phyloP scores from a whole-genome alignment of 2,329 filamentous ascomycete species.

The Colletotrichum somersetense region DNA sequence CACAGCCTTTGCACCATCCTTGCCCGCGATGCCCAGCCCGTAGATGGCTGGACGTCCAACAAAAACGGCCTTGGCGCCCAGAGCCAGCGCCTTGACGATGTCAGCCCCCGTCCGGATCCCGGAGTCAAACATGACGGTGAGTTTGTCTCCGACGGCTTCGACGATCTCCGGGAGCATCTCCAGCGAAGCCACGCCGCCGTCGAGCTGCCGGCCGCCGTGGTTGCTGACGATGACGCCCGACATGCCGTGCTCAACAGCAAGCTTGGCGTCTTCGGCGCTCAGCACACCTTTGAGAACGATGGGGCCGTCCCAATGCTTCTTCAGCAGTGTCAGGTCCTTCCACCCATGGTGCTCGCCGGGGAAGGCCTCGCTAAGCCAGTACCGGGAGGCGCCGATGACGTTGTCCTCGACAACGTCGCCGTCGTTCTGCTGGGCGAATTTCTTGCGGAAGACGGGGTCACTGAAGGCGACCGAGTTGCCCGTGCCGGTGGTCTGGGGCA shows the following conservation, averaged over 20 bases:
- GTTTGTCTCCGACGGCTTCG: conserved; percentile 69
- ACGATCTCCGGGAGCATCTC: conserved; percentile 69
- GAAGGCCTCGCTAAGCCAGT: conserved; percentile 67
- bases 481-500: conserved; percentile 70
- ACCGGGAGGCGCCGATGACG: conserved; percentile 60
- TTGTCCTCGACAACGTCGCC: conserved; percentile 63
- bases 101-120: conserved; percentile 72
- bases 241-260: conserved; percentile 64
- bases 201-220: conserved; percentile 66
- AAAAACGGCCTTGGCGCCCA: conserved; percentile 70
- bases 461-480: conserved; percentile 74
- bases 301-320: conserved; percentile 72
- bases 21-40: conserved; percentile 63
- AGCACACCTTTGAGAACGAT: conserved; percentile 59
- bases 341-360: conserved; percentile 67
- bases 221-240: conserved; percentile 73
- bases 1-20: conserved; percentile 65
- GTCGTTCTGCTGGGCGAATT: conserved; percentile 64
- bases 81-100: conserved; percentile 68
- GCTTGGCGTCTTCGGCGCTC: conserved; percentile 50
- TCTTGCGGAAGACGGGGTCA: conserved; percentile 74
- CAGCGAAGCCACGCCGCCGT: conserved; percentile 63
- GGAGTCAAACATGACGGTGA: conserved; percentile 72
- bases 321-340: conserved; percentile 71
- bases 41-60: conserved; percentile 61